A percentile compares a stretch with the other conserved stretches of the same genome.
These are phyloP conservation scores for Plasmopara viticola DNA, from an alignment of 352 stramenopile genomes.

Conservation along the genomic window DNA sequence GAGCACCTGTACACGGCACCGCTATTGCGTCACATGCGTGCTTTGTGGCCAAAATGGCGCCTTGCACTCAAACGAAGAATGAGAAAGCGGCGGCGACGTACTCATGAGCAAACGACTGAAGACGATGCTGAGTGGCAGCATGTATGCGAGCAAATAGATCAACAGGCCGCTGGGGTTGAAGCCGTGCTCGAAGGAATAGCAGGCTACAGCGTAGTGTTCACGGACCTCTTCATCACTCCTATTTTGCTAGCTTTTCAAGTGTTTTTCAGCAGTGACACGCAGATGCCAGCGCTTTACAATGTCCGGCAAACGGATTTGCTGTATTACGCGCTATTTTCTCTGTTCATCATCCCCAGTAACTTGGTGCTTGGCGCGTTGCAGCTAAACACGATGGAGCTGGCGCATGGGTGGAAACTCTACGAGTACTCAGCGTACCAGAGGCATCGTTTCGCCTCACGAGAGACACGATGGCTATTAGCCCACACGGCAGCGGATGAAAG, in stretches of 20 bases:
- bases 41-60: slow-evolving; percentile 89
- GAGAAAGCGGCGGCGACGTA: slow-evolving; percentile 62
- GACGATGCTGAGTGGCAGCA: slow-evolving; percentile 90
- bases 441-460: slow-evolving; percentile 91
- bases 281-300: slow-evolving; percentile 90
- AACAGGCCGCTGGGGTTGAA: slow-evolving; percentile 91
- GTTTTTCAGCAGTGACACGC: slow-evolving; percentile 83
- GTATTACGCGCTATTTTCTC: slow-evolving; percentile 93
- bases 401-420: slow-evolving; percentile 96
- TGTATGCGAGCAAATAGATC: slow-evolving; percentile 93
- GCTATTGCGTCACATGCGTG: slow-evolving; percentile 63
- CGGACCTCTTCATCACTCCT: slow-evolving; percentile 80
- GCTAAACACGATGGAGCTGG: slow-evolving; percentile 93
- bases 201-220: slow-evolving; percentile 89
- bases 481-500: slow-evolving; percentile 83
- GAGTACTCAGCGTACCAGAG: slow-evolving; percentile 96
- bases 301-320: slow-evolving; percentile 91
- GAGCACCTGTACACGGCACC: slow-evolving; percentile 94
- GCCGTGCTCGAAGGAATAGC: slow-evolving; percentile 87
- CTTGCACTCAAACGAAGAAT: slow-evolving; percentile 81
- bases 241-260: slow-evolving; percentile 87
- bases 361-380: slow-evolving; percentile 92
- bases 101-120: slow-evolving; percentile 88
- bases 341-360: slow-evolving; percentile 94
- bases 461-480: slow-evolving; percentile 90